phyloP scores from a whole-genome alignment of 2,329 filamentous ascomycete species.

The Sclerotinia sclerotiorum region DNA sequence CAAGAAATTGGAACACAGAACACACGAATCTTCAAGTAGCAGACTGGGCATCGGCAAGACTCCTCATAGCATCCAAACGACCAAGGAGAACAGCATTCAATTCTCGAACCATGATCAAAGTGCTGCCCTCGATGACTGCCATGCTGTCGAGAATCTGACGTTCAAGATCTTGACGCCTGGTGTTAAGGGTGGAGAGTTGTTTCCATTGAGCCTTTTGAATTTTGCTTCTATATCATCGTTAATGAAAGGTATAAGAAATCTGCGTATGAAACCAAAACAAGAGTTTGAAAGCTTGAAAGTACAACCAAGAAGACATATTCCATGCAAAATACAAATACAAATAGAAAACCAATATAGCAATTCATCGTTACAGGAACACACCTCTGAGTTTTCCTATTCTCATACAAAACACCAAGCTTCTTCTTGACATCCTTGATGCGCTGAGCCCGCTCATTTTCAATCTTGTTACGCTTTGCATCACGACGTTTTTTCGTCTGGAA shows the following conservation, averaged over 20 bases:
- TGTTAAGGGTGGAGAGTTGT: slow-evolving; percentile 35
- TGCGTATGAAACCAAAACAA: too few species aligned
- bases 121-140: slow-evolving; percentile 32
- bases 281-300: too few species aligned
- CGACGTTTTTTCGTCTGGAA: slow-evolving; percentile 34
- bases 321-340: neutral
- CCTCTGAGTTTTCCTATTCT: slow-evolving; percentile 33
- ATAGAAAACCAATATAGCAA: neutral
- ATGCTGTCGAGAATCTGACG: slow-evolving; percentile 36
- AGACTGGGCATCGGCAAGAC: neutral
- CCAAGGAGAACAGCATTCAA: slow-evolving; percentile 33
- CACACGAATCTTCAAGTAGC: neutral
- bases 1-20: neutral
- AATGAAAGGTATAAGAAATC: neutral
- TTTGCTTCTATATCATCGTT: slow-evolving; percentile 28
- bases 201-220: slow-evolving; percentile 32
- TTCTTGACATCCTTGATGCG: slow-evolving; percentile 32
- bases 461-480: slow-evolving; percentile 35
- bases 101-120: slow-evolving; percentile 34
- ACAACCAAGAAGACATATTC: neutral
- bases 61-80: slow-evolving; percentile 33
- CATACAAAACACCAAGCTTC: slow-evolving; percentile 33
- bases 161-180: slow-evolving; percentile 36
- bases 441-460: slow-evolving; percentile 34
- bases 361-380: slow-evolving; percentile 27